Conservation (phyloP, 2,329 filamentous ascomycete species). For the Lasiodiplodia hormozganensis region DNA sequence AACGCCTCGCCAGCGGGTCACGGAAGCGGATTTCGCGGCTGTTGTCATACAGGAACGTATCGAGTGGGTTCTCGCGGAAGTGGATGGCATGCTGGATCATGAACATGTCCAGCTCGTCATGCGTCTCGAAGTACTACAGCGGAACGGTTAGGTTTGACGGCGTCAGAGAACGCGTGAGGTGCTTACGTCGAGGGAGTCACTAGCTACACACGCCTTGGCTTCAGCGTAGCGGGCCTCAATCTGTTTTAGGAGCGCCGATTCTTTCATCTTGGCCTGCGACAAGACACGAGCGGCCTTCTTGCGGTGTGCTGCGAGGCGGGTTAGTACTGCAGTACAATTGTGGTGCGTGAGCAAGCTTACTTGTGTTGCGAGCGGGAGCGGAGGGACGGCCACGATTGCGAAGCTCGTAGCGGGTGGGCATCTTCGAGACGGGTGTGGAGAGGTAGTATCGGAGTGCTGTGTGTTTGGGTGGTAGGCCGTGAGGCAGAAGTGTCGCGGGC, state of each 20-base stretch:
- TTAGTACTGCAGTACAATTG: background rate
- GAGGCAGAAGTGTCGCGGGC: too few relatives aligned
- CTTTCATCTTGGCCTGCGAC: background rate
- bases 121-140: background rate
- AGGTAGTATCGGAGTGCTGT: too few relatives aligned
- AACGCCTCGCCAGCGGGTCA: background rate
- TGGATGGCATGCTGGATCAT: background rate
- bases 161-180: background rate
- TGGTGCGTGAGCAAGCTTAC: background rate
- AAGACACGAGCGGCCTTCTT: too few relatives aligned
- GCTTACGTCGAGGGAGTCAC: background rate
- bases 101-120: background rate
- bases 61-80: background rate
- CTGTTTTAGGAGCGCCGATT: rapidly evolving
- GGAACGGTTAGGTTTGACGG: background rate
- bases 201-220: background rate
- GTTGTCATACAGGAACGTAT: background rate
- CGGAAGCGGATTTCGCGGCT: background rate
- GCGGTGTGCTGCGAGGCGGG: background rate
- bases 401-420: too few relatives aligned
- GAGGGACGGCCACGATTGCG: too few relatives aligned
- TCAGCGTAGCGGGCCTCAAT: background rate
- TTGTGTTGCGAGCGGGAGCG: background rate
- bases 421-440: too few relatives aligned
- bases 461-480: too few relatives aligned